Evolutionary conservation across 2,329 filamentous ascomycete genomes (phyloP).

Genomic region (Fusarium sp.): DNA sequence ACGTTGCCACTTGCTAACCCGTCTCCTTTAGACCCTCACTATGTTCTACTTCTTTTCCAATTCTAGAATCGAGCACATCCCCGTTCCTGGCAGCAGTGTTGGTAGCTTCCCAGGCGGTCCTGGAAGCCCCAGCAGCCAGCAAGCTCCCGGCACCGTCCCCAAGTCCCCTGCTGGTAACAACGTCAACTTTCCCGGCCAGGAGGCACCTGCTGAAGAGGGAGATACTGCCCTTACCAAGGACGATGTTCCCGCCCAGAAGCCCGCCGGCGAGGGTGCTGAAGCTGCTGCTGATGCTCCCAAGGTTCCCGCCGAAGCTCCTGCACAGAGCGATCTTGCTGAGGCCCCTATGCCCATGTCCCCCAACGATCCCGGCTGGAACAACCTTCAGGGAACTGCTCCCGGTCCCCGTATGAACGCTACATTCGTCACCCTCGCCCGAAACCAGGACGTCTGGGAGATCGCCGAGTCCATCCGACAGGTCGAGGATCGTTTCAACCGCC

Average conservation of each 20-base stretch:
- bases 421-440: slow-evolving; percentile 95
- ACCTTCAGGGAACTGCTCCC: slow-evolving; percentile 65
- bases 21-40: slow-evolving; percentile 36
- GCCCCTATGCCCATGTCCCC: slow-evolving; percentile 63
- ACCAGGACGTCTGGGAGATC: slow-evolving; percentile 96
- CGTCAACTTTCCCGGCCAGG: slow-evolving; percentile 45
- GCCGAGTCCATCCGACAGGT: slow-evolving; percentile 94
- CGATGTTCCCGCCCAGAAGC: slow-evolving; percentile 38
- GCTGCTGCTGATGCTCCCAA: slow-evolving; percentile 11
- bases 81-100: slow-evolving; percentile 38
- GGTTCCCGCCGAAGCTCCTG: slow-evolving; percentile 44
- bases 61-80: slow-evolving; percentile 62
- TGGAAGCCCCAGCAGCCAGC: slow-evolving; percentile 35
- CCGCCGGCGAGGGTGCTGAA: slow-evolving; percentile 29
- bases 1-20: slow-evolving; percentile 31
- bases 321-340: slow-evolving; percentile 50
- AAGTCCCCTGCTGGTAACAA: slow-evolving; percentile 40
- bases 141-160: slow-evolving; percentile 42
- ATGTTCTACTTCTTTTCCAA: slow-evolving; percentile 86
- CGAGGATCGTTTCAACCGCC: slow-evolving; percentile 97
- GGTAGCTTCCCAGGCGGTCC: slow-evolving; percentile 46
- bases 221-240: slow-evolving; percentile 42
- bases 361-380: slow-evolving; percentile 65
- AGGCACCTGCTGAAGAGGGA: slow-evolving; percentile 27
- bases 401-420: slow-evolving; percentile 93